A percentile compares a stretch with the other conserved stretches of the same genome.
Evolutionary conservation across 2,329 filamentous ascomycete species (phyloP).

Genomic region (Phaeophleospora eucalypticola): DNA sequence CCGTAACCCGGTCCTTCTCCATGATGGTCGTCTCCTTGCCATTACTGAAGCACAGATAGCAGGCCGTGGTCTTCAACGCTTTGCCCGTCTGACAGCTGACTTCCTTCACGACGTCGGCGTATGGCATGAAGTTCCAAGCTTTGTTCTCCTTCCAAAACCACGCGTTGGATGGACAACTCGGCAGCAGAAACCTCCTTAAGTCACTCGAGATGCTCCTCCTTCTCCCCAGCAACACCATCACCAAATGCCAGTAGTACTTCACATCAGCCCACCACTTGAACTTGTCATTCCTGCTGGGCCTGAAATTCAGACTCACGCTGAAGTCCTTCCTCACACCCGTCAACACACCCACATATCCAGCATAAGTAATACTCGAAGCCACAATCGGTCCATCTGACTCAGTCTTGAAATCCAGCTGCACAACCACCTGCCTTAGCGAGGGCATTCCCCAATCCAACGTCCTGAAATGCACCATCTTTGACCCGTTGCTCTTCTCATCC

Average conservation of each 20-base stretch:
- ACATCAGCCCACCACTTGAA: constrained; percentile 32
- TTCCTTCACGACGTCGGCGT: constrained; percentile 29
- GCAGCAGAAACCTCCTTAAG: constrained; percentile 44
- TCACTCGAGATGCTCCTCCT: constrained; percentile 52
- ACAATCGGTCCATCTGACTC: constrained; percentile 36
- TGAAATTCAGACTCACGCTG: constrained; percentile 50
- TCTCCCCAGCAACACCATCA: constrained; percentile 52
- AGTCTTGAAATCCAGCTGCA: constrained; percentile 40
- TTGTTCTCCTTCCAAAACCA: neutral
- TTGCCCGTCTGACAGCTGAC: constrained; percentile 25
- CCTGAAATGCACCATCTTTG: constrained; percentile 52
- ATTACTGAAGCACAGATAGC: constrained; percentile 55
- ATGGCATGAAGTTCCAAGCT: constrained; percentile 8
- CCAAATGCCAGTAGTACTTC: constrained; percentile 46
- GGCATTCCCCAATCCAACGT: constrained; percentile 50
- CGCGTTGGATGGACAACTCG: constrained; percentile 2
- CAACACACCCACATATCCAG: constrained; percentile 50
- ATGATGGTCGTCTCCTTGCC: constrained; percentile 46
- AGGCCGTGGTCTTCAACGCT: constrained; percentile 47
- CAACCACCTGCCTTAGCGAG: constrained; percentile 38
- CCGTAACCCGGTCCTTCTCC: constrained; percentile 53
- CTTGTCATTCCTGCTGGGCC: constrained; percentile 46
- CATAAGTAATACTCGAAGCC: constrained; percentile 49
- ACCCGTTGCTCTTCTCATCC: constrained; percentile 18
- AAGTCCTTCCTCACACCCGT: constrained; percentile 48